Evolutionary conservation across 202 grass and related monocot species (phyloP), one percentile per base, ranked within the genome.

Genomic region (Eragrostis tef): DNA sequence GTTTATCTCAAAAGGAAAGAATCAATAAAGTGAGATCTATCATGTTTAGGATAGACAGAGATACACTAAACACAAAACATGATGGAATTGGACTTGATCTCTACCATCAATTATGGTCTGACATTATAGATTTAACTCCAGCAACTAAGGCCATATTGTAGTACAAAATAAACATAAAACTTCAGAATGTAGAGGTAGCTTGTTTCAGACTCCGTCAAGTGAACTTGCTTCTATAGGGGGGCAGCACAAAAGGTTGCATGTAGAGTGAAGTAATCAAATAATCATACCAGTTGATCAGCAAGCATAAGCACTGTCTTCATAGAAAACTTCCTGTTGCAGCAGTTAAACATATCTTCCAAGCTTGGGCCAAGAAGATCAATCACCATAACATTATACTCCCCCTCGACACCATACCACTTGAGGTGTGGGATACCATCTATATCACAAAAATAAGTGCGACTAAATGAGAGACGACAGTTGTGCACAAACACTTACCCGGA

Each of bases 341-440:
- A 86, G 75, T 94, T 97, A 85, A 97, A 97, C 84, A 97, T 79
- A 84, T 97, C 91, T 59, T 94, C 94, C 82, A 97, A 86, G 65
- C 94, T 97, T 86, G 94, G 92, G 13, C 94, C 94, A 83, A 97
- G 91, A 81, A 97, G 91, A 84, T 97, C 94, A 39, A 97, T 97
- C 14, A 94, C 92, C 92, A 94, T 97, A 76, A 90, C 86, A 65
- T 94, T 94, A 59, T 92, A 91, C 27, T 94, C 94, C 67, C 91
- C 94, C 34, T 92, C 89, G 17, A 97, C 81, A 47, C 92, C 89
- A 56, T 90, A 97, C 94, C 94, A 97, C 85, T 94, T 97, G 34
- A 97, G 75, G 83, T 89, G 94, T 44, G 94, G 94, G 61, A 97
- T 90, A 57, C 94, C 92, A 70, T 54, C 94, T 97, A 83, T 19